Evolutionary conservation across 2,329 filamentous ascomycete genomes (phyloP), one percentile per base, ranked within the genome.

Genomic region (Chrysosporium keratinophilum): DNA sequence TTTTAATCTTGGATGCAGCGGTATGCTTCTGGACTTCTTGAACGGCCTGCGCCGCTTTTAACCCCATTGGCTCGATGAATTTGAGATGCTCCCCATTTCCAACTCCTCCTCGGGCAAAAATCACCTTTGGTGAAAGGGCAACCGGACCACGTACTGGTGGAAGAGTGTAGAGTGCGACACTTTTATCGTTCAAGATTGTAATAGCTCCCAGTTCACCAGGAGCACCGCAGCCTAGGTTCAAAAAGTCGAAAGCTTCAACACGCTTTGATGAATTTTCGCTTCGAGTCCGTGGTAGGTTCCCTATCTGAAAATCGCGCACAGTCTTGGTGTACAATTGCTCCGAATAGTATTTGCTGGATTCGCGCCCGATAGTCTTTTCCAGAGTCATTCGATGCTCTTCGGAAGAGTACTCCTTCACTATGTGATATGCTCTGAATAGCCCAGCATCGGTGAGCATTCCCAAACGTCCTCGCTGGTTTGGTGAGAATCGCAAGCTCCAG

Each of bases 401-500:
- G 4, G 64, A 61, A 23, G 70, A 46, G 46, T 70, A 74, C 56
- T 80, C 76, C 58, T 78, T 77, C 19, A 73, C 74, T 23, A 79
- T 69, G 48, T 81, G 76, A 56, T 77, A 74, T 5, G 77, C 67
- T 59, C 78, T 81, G 60, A 83, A 71, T 56, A 82, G 76, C 11
- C 81, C 81, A 1, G 72, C 76, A 60, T 75, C 83, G 0, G 80
- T 77, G 41, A 82, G 72, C 11, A 81, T 74, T 7, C 78, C 80
- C 39, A 84, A 73, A 19, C 74, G 77, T 11, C 79, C 79, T 54
- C 77, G 71, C 62, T 76, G 78, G 5, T 74, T 76, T 19, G 77
- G 78, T 2, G 78, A 81, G 61, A 81, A 84, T 7, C 80, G 75
- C 53, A 83, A 64, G 63, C 78, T 82, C 80, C 80, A 83, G 42